phyloP scores from a whole-genome alignment of 176 grass and related monocot species.

The Melocanna baccifera region DNA sequence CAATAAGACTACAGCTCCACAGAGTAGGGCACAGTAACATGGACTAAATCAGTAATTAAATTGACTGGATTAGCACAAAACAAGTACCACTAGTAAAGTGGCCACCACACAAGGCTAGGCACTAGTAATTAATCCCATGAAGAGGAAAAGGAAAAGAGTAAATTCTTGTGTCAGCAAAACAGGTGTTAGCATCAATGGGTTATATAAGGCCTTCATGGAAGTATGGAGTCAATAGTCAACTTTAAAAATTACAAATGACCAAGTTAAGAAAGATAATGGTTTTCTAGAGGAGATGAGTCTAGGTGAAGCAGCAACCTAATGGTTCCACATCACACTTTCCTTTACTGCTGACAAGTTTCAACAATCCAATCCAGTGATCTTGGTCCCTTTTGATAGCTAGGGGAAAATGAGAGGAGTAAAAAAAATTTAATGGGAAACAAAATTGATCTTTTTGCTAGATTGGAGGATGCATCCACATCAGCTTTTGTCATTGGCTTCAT shows the following conservation, averaged over 20 bases:
- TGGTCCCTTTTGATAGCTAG: constrained; percentile 1
- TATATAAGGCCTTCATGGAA: constrained; percentile 9
- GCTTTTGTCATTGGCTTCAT: background rate
- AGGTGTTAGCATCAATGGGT: constrained; percentile 12
- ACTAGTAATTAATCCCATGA: background rate
- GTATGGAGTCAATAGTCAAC: constrained; percentile 32
- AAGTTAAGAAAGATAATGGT: background rate
- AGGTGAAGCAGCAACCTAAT: constrained; percentile 15
- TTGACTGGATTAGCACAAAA: constrained; percentile 29
- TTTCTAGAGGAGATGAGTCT: constrained; percentile 31
- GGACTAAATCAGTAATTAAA: background rate
- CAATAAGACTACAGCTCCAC: background rate
- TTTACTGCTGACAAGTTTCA: constrained; percentile 17
- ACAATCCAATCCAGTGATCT: constrained; percentile 29
- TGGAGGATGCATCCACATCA: constrained; percentile 25
- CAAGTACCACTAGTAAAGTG: background rate
- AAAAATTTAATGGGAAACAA: background rate
- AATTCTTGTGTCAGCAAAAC: background rate
- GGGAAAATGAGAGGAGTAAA: constrained; percentile 45
- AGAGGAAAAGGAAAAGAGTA: background rate
- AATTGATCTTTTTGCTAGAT: constrained; percentile 19
- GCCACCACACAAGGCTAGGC: background rate
- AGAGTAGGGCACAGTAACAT: background rate
- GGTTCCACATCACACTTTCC: constrained; percentile 7
- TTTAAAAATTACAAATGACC: constrained; percentile 21